Base-by-base conservation (phyloP, 78 protist genomes). In the Thecamonas trahens region DNA sequence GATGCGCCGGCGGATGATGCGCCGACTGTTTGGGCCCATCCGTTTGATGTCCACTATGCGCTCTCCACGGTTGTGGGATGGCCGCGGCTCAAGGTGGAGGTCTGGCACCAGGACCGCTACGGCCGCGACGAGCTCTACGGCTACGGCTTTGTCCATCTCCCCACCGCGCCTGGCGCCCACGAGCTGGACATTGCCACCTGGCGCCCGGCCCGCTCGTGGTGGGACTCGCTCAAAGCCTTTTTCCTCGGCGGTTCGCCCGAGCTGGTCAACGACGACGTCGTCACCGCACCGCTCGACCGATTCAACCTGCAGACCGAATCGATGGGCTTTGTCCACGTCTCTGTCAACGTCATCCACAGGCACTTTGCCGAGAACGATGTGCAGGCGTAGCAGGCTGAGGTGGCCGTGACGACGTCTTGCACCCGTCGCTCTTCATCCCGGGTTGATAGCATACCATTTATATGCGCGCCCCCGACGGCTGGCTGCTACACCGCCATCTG, bases 401-500 rank as follows among this genome's bases (percentile, higher is more conserved):
- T 49, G 29, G 17, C 54, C 17, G 18, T 49, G 18, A 22, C 18
- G 17, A 49, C 18, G 29, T 49, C 54, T 22, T 49, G n/a, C n/a
- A n/a, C n/a, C n/a, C n/a, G n/a, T n/a, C n/a, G n/a, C n/a, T n/a
- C n/a, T n/a, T n/a, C n/a, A n/a, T n/a, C n/a, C n/a, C n/a, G n/a
- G n/a, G n/a, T n/a, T n/a, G n/a, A n/a, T n/a, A n/a, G n/a, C n/a
- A n/a, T n/a, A n/a, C n/a, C n/a, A n/a, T n/a, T n/a, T n/a, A n/a
- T n/a, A n/a, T n/a, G n/a, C n/a, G n/a, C n/a, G n/a, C n/a, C n/a
- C n/a, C n/a, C n/a, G n/a, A n/a, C n/a, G n/a, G n/a, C n/a, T n/a
- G n/a, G n/a, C n/a, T n/a, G n/a, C n/a, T n/a, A 89, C 20, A 84
- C 95, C 3, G 90, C 80, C 95, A 90, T 90, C n/a, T 83, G 63